A percentile compares a stretch with the other conserved stretches of the same genome.
phyloP scores from a whole-genome alignment of 495 filamentous ascomycete genomes.

The Penicillium lividum region DNA sequence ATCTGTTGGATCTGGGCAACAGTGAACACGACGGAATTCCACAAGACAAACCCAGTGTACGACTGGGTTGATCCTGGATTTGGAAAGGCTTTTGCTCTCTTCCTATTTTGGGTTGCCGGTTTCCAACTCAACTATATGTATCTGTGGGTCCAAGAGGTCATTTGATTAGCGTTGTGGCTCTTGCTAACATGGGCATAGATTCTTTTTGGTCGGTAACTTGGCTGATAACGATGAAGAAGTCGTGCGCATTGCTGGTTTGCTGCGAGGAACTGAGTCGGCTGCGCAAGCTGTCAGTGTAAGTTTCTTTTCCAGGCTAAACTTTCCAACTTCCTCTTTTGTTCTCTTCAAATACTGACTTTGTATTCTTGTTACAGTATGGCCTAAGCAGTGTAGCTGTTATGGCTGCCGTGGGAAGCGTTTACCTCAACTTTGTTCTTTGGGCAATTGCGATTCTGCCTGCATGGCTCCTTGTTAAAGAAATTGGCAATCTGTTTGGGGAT shows the following conservation, averaged over 20 bases:
- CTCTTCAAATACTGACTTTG: slow-evolving; percentile 8
- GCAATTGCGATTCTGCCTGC: slow-evolving; percentile 55
- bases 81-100: slow-evolving; percentile 58
- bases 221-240: slow-evolving; percentile 57
- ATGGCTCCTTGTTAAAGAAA: slow-evolving; percentile 57
- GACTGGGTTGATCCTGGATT: slow-evolving; percentile 61
- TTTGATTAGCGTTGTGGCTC: not conserved
- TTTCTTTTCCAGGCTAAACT: not conserved
- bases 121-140: slow-evolving; percentile 69
- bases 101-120: slow-evolving; percentile 56
- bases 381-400: slow-evolving; percentile 56
- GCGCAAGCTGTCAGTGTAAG: slow-evolving; percentile 59
- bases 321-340: too few relatives aligned
- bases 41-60: slow-evolving; percentile 48
- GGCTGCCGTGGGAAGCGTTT: slow-evolving; percentile 58
- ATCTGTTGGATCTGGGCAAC: slow-evolving; percentile 65
- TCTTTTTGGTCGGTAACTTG: slow-evolving; percentile 62
- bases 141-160: slow-evolving; percentile 40
- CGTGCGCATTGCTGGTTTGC: slow-evolving; percentile 59
- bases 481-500: slow-evolving; percentile 45
- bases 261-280: slow-evolving; percentile 63
- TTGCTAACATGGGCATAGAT: slow-evolving; percentile 37
- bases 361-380: slow-evolving; percentile 44
- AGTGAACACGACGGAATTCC: slow-evolving; percentile 54
- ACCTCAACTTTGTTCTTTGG: slow-evolving; percentile 66